Base-by-base conservation (phyloP, 805 yeast species). In the Cyberlindnera americana region DNA sequence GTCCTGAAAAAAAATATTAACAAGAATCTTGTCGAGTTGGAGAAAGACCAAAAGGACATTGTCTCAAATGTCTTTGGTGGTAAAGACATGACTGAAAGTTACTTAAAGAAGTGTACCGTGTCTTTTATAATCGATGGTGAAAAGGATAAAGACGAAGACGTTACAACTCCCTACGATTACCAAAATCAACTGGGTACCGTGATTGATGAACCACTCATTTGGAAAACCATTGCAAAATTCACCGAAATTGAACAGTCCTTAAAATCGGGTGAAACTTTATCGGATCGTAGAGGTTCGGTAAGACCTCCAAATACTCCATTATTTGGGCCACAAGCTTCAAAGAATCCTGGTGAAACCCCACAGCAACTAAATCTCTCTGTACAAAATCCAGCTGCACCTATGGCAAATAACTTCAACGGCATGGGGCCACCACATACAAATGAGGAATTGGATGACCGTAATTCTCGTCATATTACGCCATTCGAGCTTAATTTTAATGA, bases 41-140 rank as follows among this genome's bases (percentile, higher is more conserved):
- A 47, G 30, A 54, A 53, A 37, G 57, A 52, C 30, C 58, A 54
- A 35, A 55, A 51, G 43, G 59, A 55, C 34, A 53, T 50, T 31
- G 58, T 58, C n/a, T 56, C 59, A 3, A 56, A 52, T 27, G 59
- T 58, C 14, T 58, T 58, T 51, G 62, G 62, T 34, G 62, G 62
- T 23, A 41, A 49, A 26, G 54, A 46, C 26, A 50, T 52, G 50
- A 58, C 60, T 18, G 62, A 58, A 37, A 49, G 41, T 19, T 58
- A 58, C 43, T 38, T 58, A 50, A 48, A 48, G 18, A 53, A 57
- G 41, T 54, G 58, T 23, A 52, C 57, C 1, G 61, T 57, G 14
- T 44, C 52, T 4, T 54, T 53, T 35, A 56, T 56, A 31, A 48
- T 54, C 38, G 58, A 54, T 23, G 40, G 44, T 23, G 40, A 44